Evolutionary conservation across 768 basidiomycete genomes (phyloP), one percentile per base, ranked within the genome.

Genomic region (Aureoboletus auriporus): DNA sequence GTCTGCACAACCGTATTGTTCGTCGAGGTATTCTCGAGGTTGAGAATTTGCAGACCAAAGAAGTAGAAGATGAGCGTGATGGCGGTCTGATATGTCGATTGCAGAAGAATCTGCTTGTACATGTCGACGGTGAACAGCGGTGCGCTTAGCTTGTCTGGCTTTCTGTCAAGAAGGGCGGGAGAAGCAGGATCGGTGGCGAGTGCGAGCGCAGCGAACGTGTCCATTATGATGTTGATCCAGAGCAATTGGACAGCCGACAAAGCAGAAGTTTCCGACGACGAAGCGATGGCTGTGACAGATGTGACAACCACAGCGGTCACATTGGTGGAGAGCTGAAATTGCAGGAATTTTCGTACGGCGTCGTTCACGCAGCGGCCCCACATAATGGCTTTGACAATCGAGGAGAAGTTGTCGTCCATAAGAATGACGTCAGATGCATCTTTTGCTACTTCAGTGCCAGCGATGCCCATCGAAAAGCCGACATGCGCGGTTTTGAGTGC

Each of bases 331-430:
- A 91, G 76, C 69, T 93, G 93, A 77, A 96, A 96, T 71, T 97
- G 95, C 50, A 99, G 64, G 73, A 98, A 99, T 73, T 98, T 99
- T 64, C 87, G 84, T 43, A 98, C 96, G 0, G 94, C 84, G 61
- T 99, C 96, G 66, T 97, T 99, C 53, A 99, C 95, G 60, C 93
- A 95, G 42, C 96, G 89, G 37, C 96, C 96, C 95, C 96, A 98
- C 76, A 96, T 93, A 58, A 98, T 96, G 47, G 96, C 96, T 58
- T 92, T 86, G 56, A 97, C 92, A 60, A 99, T 94, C 3, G 91
- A 94, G 5, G 91, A 73, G 65, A 99, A 98, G 65, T 95, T 94
- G 69, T 94, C 93, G 64, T 93, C 89, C 94, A 96, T 96, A 36
- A 97, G 82, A 59, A 98, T 94, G 62, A 99, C 96, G 60, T 99